Evolutionary conservation across 164 flowering plant genomes (phyloP).

Genomic region (Vitis riparia): DNA sequence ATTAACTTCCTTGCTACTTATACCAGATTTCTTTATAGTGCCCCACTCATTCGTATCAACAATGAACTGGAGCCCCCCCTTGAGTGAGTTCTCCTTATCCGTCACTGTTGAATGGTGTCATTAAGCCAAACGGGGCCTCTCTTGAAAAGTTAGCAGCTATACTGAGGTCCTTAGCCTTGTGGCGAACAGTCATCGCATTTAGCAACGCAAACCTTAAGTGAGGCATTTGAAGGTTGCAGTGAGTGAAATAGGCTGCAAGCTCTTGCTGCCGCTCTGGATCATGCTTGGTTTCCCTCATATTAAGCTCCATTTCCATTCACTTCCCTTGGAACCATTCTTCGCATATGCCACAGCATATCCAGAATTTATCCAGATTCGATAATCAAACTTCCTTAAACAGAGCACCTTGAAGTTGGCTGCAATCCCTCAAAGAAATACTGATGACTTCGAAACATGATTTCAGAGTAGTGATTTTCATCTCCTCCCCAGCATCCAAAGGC

Average conservation of each 20-base stretch:
- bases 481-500: too few species aligned
- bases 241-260: constrained; percentile 28
- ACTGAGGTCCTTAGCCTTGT: constrained; percentile 55
- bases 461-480: too few species aligned
- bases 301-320: constrained; percentile 43
- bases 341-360: too few species aligned
- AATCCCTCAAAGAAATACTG: too few species aligned
- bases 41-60: constrained; percentile 37
- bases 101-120: constrained; percentile 23
- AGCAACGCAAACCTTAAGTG: constrained; percentile 37
- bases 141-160: constrained; percentile 72
- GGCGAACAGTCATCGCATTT: constrained; percentile 51
- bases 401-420: too few species aligned
- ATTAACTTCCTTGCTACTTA: constrained; percentile 17
- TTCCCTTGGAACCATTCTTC: too few species aligned
- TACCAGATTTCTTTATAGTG: constrained; percentile 21
- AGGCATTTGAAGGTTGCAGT: constrained; percentile 43
- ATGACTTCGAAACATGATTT: too few species aligned
- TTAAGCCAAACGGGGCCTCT: constrained; percentile 24
- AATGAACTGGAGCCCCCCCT: constrained; percentile 78
- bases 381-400: too few species aligned
- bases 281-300: constrained; percentile 49
- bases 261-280: constrained; percentile 29
- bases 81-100: constrained; percentile 39
- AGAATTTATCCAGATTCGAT: too few species aligned